Conservation (phyloP, 2,329 filamentous ascomycete genomes). For the Aspergillus phoenicis region DNA sequence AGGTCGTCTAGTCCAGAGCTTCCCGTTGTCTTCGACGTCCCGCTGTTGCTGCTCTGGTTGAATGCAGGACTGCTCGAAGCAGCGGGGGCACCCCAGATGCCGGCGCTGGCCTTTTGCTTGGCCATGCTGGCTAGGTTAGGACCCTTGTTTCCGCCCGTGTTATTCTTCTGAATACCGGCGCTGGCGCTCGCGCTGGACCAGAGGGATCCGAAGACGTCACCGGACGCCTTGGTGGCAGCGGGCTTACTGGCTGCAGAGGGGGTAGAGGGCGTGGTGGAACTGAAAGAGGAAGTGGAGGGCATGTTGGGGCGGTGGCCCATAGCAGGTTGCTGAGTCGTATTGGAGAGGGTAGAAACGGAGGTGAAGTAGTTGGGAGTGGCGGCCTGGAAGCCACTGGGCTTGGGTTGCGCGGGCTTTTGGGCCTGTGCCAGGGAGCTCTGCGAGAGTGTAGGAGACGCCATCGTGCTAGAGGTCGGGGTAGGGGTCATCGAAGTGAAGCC, state of each 20-base stretch:
- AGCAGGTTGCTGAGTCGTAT: conserved; percentile 34
- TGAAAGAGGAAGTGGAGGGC: conserved; percentile 40
- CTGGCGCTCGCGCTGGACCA: conserved; percentile 72
- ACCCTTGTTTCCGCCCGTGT: conserved; percentile 62
- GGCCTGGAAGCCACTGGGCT: conserved; percentile 70
- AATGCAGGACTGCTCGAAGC: conserved; percentile 55
- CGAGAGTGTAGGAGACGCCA: conserved; percentile 61
- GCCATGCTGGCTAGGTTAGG: conserved; percentile 90
- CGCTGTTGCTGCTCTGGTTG: conserved; percentile 36
- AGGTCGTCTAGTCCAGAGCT: conserved; percentile 46
- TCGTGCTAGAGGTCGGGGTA: conserved; percentile 57
- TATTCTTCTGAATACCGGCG: conserved; percentile 72
- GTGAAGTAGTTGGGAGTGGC: conserved; percentile 93
- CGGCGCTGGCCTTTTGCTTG: conserved; percentile 95
- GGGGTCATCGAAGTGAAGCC: conserved; percentile 81
- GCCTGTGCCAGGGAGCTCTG: conserved; percentile 42
- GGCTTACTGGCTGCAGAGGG: conserved; percentile 54
- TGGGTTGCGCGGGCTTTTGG: conserved; percentile 49
- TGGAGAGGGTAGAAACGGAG: conserved; percentile 60
- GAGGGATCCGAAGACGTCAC: conserved; percentile 86
- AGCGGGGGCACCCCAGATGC: conserved; percentile 83
- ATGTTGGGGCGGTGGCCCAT: conserved; percentile 37
- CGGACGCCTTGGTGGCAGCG: conserved; percentile 51
- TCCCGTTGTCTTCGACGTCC: conserved; percentile 30
- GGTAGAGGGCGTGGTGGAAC: conserved; percentile 40